Evolutionary conservation across 1,284 basidiomycete species (phyloP), one percentile per base, ranked within the genome.

Genomic region (Rhodotorula sp.): DNA sequence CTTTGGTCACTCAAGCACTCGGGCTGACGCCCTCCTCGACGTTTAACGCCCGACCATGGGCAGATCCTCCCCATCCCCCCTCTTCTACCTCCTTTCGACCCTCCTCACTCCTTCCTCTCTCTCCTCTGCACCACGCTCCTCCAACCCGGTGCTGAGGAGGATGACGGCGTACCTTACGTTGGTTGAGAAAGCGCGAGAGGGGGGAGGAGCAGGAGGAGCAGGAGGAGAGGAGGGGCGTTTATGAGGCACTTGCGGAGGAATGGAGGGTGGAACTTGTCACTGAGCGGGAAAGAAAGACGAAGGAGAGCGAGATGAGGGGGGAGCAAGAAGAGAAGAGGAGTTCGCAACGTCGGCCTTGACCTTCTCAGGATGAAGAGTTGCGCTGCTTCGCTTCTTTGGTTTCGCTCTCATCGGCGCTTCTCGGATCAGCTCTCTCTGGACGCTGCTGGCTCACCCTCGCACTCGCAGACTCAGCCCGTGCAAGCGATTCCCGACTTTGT

Each of bases 31-130:
- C 16, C 40, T 18, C 13, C 40, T 44, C 40, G 40, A 44, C 37
- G 37, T 40, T 40, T 7, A 13, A 40, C 54, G 22, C n/a, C 22
- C 6, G 6, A 3, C 11, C 28, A 15, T 16, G n/a, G 4, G 6
- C 37, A 40, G 55, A 16, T 66, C 53, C 24, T 37, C 34, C 30
- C 16, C 44, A 50, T 18, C 34, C 60, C 24, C 57, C 20, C 34
- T 11, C 5, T 26, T 44, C 20, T 28, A n/a, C 37, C 50, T 62
- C 13, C 60, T 46, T 16, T 62, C 44, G 37, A 51, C 53, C 37
- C 60, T 62, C 60, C 60, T 62, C 26, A 62, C 60, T 1, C 34
- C 51, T 20, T 40, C 60, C 18, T 53, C 51, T 2, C 9, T 15
- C 40, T 30, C n/a, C 6, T 47, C 57, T 26, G 22, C 26, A 8